Evolutionary conservation across 495 filamentous ascomycete species (phyloP), one percentile per base, ranked within the genome.

Genomic region (Penicillium bovifimosum): DNA sequence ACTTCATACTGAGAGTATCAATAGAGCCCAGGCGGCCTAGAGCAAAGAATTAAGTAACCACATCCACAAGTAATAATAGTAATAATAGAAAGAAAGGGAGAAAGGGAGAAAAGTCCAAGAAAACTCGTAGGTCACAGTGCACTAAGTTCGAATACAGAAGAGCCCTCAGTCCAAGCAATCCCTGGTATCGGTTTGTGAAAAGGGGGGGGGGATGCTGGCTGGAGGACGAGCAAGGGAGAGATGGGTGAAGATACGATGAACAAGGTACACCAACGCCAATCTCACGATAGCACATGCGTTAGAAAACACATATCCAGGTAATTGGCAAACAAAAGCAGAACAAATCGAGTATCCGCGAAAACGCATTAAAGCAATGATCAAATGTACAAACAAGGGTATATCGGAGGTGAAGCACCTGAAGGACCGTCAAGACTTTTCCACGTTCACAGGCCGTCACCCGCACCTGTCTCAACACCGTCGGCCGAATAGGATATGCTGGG

Each of bases 351-450:
- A 55, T 56, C 48, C 57, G 50, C 55, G 51, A 53, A 51, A 59
- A 58, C 51, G 51, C 45, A 59, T 46, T 52, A 55, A 32, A 68
- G 54, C 46, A 61, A 59, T 54, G 47, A 70, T 57, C 60, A 67
- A 70, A 75, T 69, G 62, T 73, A 75, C 72, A 75, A 70, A 60
- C 64, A 72, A 69, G 72, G 72, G 72, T 75, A 75, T 75, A 75
- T 69, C 60, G 63, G 58, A 67, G 62, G 59, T 61, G 55, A 68
- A 61, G 55, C 62, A 70, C 66, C 60, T 63, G 65, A 66, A 73
- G 62, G 60, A 68, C 62, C 64, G 57, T 66, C 56, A 64, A 59
- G 55, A 63, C 61, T 70, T 61, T 63, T 63, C 34, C 41, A 61
- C 67, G 59, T 71, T 73, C 61, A 76, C 52, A 74, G 62, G 61